Evolutionary conservation across 306 rosid species (phyloP).

Genomic region (Vigna nakashimae): DNA sequence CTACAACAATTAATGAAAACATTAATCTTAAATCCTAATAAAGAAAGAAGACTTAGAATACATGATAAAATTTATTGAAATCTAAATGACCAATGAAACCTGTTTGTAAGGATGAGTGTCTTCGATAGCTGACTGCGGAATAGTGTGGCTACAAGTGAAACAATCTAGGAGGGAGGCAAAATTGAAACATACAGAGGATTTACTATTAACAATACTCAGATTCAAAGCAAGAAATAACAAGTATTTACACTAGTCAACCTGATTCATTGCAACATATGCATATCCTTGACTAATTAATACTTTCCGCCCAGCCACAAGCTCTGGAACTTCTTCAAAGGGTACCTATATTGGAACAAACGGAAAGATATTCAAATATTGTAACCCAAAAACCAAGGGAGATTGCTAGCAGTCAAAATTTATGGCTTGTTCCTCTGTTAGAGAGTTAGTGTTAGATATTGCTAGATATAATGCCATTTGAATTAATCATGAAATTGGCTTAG

Average conservation of each 20-base stretch:
- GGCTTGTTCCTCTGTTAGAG: background rate
- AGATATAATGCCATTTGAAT: no score
- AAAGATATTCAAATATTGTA: constrained; percentile 22
- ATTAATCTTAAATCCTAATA: constrained; percentile 31
- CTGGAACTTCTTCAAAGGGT: constrained; percentile 96
- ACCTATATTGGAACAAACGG: constrained; percentile 61
- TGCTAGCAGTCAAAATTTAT: background rate
- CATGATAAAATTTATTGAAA: constrained; percentile 32
- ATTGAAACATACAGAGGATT: constrained; percentile 38
- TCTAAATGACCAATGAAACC: constrained; percentile 55
- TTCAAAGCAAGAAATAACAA: constrained; percentile 22
- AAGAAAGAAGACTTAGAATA: constrained; percentile 10
- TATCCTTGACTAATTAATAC: constrained; percentile 79
- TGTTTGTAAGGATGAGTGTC: constrained; percentile 84
- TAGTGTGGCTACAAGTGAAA: constrained; percentile 78
- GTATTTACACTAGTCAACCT: constrained; percentile 60
- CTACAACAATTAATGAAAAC: constrained; percentile 61
- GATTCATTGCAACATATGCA: constrained; percentile 86
- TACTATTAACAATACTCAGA: constrained; percentile 18
- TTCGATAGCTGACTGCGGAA: constrained; percentile 87
- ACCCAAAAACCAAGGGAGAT: constrained; percentile 34
- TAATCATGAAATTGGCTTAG: no score
- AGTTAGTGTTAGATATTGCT: no score
- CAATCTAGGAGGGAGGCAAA: constrained; percentile 58
- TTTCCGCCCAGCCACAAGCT: constrained; percentile 87